Percentiles rank a stretch among this genome's conserved stretches.
These are phyloP conservation scores for Lentinula detonsa DNA, from an alignment of 768 basidiomycete genomes.

Conservation along the genomic window DNA sequence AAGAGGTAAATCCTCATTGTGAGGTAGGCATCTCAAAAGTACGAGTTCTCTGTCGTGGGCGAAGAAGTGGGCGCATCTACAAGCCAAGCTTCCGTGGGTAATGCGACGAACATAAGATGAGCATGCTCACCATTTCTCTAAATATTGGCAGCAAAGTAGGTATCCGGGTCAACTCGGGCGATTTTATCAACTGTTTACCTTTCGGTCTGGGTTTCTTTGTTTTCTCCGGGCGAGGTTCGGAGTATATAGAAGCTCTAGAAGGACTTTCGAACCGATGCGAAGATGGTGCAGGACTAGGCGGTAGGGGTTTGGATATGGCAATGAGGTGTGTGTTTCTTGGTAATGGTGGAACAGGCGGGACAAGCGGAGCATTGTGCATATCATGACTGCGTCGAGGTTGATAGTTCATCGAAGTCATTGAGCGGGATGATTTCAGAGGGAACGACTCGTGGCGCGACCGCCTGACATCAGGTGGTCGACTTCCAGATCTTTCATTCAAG, in stretches of 20 bases:
- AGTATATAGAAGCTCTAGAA: constrained; percentile 2
- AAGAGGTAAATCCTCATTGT: background rate
- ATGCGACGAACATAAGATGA: background rate
- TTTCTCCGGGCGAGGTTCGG: constrained; percentile 8
- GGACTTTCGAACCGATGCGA: background rate
- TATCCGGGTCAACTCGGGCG: constrained; percentile 74
- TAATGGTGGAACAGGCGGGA: constrained; percentile 24
- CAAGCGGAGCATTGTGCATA: constrained; percentile 28
- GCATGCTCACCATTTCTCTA: constrained; percentile 74
- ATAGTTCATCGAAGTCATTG: constrained; percentile 20
- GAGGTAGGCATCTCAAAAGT: background rate
- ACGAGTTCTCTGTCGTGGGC: constrained; percentile 19
- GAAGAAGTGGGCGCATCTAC: constrained; percentile 40
- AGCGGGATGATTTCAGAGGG: background rate
- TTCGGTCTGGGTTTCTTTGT: constrained; percentile 1
- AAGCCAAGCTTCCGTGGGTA: background rate
- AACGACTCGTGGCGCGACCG: constrained; percentile 12
- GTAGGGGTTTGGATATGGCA: constrained; percentile 35
- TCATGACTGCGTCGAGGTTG: constrained; percentile 19
- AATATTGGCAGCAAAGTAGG: constrained; percentile 86
- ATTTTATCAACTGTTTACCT: constrained; percentile 36
- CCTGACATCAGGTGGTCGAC: constrained; percentile 10
- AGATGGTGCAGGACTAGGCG: constrained; percentile 16
- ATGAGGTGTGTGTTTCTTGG: constrained; percentile 19
- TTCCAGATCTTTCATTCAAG: constrained; percentile 12